Evolutionary conservation across 805 yeast species (phyloP), one percentile per base, ranked within the genome.

Genomic region (Phaffomyces opuntiae): DNA sequence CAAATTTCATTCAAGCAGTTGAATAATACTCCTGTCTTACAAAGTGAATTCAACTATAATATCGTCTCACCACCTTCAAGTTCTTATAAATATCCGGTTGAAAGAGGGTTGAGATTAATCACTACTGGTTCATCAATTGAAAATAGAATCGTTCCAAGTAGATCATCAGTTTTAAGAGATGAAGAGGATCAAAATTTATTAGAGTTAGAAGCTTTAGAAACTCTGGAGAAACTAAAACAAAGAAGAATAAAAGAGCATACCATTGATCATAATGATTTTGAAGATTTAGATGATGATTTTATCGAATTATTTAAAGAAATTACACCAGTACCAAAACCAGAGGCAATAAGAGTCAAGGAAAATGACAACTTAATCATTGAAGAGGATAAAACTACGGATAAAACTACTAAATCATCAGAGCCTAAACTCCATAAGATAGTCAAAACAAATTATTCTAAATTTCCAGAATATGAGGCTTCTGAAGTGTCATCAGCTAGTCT

Each of bases 91-190:
- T 36, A 35, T 39, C 43, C 46, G 6, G 32, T 39, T 7, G 43
- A 36, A 21, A 16, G 36, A 17, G 46, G 52, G 1, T 37, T 53
- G 16, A 46, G 44, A 25, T 50, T 49, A 34, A 37, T 51, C 9
- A 53, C 54, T n/a, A 43, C 53, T 7, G 54, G 53, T 14, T 52
- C 54, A 21, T 47, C 56, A 3, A 26, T 46, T 35, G 51, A 40
- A 19, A 27, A 17, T 1, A 39, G 38, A 33, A 40, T 14, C 26
- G n/a, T 11, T n/a, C 19, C n/a, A 31, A 13, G 21, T 31, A 29
- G 31, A 29, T 29, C 31, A 17, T 4, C 32, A 34, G 32, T 4
- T 25, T 36, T 24, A 14, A 31, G 14, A 19, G 17, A 31, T 7
- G 40, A 19, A 12, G 19, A 13, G 35, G 25, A 26, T 19, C 21